Base-by-base conservation (phyloP, 371 early-diverging fungal genomes). In the Mucor circinelloides region DNA sequence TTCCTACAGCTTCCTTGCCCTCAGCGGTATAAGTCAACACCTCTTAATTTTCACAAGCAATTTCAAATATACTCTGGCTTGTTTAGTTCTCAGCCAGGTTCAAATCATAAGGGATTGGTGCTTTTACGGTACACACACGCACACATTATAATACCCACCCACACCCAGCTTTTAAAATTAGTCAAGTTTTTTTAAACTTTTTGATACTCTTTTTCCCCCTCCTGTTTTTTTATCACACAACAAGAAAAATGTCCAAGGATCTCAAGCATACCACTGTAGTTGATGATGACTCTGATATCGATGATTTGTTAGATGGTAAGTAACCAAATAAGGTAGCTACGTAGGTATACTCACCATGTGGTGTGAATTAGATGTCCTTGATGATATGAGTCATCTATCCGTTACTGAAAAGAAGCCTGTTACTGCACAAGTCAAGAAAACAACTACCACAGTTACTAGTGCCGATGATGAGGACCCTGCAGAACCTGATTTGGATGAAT, bases 241-340 rank as follows among this genome's bases (percentile, higher is more conserved):
- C n/a, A n/a, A n/a, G n/a, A 2, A 50, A 9, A 40, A 72, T 72
- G 72, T 64, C 72, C 46, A 64, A 64, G 63, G 63, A 67, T 19
- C 58, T 66, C 30, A 58, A 59, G 31, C 58, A 65, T 32, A 69
- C 70, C 28, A 73, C 71, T 19, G 64, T 70, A 50, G 59, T 72
- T 36, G 78, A 79, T 12, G 81, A 75, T 40, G 82, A 81, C 52
- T 89, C 83, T 46, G 90, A 88, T 64, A 69, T 87, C 8, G 90
- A 90, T 64, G 90, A 86, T 68, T 74, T 90, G 31, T 73, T 90
- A 68, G 87, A 87, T 67, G 85, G 87, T 87, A 77, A 72, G 40
- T 25, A 31, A 5, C 6, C 21, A 57, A 32, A 44, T 2, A 23
- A 6, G 8, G 12, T 13, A 2, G 0, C 59, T 27, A 31, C 52